A percentile compares a stretch with the other conserved stretches of the same genome.
These are phyloP conservation scores for Coemansia erecta DNA, from an alignment of 192 early-diverging fungal genomes.

Conservation along the genomic window DNA sequence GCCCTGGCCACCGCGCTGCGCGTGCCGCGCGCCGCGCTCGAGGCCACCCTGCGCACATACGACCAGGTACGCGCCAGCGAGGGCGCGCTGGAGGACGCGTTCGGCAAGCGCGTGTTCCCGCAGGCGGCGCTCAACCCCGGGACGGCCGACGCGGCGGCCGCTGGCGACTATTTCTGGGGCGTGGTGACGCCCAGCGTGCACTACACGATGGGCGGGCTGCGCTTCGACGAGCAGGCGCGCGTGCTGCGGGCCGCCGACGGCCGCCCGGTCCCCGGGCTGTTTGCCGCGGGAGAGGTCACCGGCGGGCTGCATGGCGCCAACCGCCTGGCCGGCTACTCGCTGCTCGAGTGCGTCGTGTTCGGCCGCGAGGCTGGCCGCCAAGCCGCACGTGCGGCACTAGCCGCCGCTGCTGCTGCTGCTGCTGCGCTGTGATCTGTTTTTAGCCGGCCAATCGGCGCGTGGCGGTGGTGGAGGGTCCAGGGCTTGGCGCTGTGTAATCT, in stretches of 20 bases:
- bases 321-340: constrained; percentile 89
- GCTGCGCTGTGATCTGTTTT: background rate
- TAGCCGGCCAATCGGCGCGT: background rate
- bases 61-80: constrained; percentile 59
- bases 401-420: too few relatives aligned
- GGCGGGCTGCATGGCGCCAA: constrained; percentile 97
- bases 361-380: constrained; percentile 83
- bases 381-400: too few relatives aligned
- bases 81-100: constrained; percentile 54
- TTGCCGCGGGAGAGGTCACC: constrained; percentile 90
- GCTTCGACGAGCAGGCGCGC: constrained; percentile 27
- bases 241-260: constrained; percentile 46
- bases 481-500: too few relatives aligned
- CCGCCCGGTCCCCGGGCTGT: constrained; percentile 72
- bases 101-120: constrained; percentile 71
- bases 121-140: constrained; percentile 56
- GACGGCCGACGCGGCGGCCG: constrained; percentile 14
- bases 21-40: constrained; percentile 46
- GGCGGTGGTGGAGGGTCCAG: too few relatives aligned
- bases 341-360: constrained; percentile 95
- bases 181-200: constrained; percentile 79
- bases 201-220: constrained; percentile 78
- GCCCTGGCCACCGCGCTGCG: constrained; percentile 31
- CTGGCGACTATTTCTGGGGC: constrained; percentile 69
- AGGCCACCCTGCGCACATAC: constrained; percentile 50